Evolutionary conservation across 257 asterid species (phyloP), one percentile per base, ranked within the genome.

Genomic region (Cordia subcordata): DNA sequence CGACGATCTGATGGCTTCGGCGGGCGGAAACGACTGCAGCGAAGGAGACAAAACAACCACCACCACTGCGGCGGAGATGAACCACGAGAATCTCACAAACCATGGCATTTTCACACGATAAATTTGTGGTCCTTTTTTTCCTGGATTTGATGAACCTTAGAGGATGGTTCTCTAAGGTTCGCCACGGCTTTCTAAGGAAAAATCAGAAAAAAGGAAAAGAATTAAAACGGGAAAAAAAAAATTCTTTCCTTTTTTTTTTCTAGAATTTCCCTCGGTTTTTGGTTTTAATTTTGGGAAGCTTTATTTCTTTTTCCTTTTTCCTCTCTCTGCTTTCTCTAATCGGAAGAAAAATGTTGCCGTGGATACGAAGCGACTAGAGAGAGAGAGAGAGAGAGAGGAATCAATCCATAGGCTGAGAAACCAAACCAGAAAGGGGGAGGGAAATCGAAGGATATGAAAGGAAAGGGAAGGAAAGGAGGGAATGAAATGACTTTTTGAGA

Each of bases 1-100:
- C 11, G 96, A 80, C 0, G 95, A 91, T 65, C 80, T 79, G 56
- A 87, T 91, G 45, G 98, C 98, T 77, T 91, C 98, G 10, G 96
- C 98, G 12, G 98, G 98, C 2, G 93, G 96, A 10, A 84, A 87
- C 11, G 98, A 85, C 55, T 87, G 98, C 0, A 91, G 69, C 0
- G 98, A 91, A 10, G 96, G 96, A 12, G 95, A 85, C 15, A 85
- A 70, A 21, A 91, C 84, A 55, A 91, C 68, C 77, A 79, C 69
- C 64, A 77, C 79, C 89, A 89, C 70, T 54, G 94, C 95, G 5
- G 87, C 91, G 5, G 94, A 76, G 75, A 85, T 57, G 57, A 88
- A 80, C 23, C 95, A 79, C 0, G 98, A 90, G 17, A 90, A 78
- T 71, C 79, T 76, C 77, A 77, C 75, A 11, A 85, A 20, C 94